These are phyloP conservation scores for Stereum hirsutum DNA, from an alignment of 1,284 basidiomycete genomes.

Conservation along the genomic window DNA sequence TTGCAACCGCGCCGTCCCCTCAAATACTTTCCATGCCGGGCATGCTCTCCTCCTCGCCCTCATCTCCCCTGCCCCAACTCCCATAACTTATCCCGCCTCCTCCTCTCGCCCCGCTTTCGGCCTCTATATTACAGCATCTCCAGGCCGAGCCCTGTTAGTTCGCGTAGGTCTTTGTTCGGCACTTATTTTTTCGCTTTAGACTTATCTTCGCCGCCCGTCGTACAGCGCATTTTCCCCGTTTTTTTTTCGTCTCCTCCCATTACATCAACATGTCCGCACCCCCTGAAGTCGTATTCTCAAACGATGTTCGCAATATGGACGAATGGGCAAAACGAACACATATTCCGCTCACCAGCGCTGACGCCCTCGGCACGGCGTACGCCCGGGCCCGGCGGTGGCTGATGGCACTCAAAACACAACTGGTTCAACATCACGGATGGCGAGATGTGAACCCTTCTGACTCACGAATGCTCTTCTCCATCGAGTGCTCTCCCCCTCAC, in stretches of 20 bases:
- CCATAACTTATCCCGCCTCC: background rate
- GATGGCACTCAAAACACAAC: constrained; percentile 44
- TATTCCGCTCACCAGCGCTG: constrained; percentile 72
- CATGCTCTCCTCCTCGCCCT: constrained; percentile 15
- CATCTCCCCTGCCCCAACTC: constrained; percentile 9
- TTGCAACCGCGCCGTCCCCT: constrained; percentile 27
- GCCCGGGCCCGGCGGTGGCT: constrained; percentile 71
- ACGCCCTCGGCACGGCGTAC: constrained; percentile 69
- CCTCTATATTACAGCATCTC: too few relatives aligned
- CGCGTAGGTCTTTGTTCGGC: too few relatives aligned
- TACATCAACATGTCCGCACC: constrained; percentile 21
- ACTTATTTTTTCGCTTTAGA: too few relatives aligned
- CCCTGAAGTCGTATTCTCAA: constrained; percentile 63
- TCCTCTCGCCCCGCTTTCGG: too few relatives aligned
- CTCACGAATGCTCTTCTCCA: constrained; percentile 63
- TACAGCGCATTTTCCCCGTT: background rate
- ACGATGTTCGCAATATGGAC: constrained; percentile 71
- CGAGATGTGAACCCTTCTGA: constrained; percentile 49
- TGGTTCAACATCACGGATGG: constrained; percentile 63
- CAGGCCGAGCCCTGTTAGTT: too few relatives aligned
- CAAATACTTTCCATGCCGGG: constrained; percentile 25
- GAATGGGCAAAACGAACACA: constrained; percentile 68
- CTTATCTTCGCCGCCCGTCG: background rate
- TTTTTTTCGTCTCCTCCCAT: constrained; percentile 8
- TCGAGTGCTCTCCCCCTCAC: constrained; percentile 69